Base-by-base conservation (phyloP, 441 rosid genomes). In the Gossypium schwendimanii region DNA sequence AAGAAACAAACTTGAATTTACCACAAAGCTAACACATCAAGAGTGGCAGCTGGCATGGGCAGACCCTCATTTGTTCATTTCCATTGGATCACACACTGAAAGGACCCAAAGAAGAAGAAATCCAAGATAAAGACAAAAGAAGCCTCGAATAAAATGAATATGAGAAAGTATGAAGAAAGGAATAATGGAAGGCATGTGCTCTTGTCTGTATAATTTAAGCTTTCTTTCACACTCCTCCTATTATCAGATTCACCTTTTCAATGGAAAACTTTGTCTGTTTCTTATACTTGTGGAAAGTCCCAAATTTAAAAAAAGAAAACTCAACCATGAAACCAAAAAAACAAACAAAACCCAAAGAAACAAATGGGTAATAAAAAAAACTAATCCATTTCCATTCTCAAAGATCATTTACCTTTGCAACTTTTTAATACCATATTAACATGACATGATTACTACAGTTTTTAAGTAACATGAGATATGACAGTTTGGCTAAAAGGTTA, bases 181-280 rank as follows among this genome's bases (percentile, higher is more conserved):
- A 7, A 58, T 59, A 58, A 49, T 60, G 61, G 52, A 4, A 4
- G 33, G 67, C 82, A 81, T 81, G 84, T 82, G 85, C 78, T 54
- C 17, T 73, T 77, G 85, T 36, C 63, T 39, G 31, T 17, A 39
- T 64, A 41, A 73, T 77, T 4, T 4, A 4, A 41, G 21, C 33
- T 54, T 23, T 57, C 41, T 1, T 36, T 20, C 21, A 7, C 58
- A 55, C 52, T 60, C 41, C 41, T 49, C 21, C 45, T 6, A 58
- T 53, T 57, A 79, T 63, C 77, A 66, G 54, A 52, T 62, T 62
- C 8, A 60, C 76, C 79, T 76, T 70, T 69, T 77, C 73, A 74
- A 69, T 62, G 66, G 68, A 72, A 7, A 60, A 31, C 78, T 79
- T 31, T 81, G 88, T 82, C 86, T 64, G 76, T 82, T 82, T 83